These are phyloP conservation scores for Pythium graminicola DNA, from an alignment of 352 stramenopile species.

Conservation along the genomic window DNA sequence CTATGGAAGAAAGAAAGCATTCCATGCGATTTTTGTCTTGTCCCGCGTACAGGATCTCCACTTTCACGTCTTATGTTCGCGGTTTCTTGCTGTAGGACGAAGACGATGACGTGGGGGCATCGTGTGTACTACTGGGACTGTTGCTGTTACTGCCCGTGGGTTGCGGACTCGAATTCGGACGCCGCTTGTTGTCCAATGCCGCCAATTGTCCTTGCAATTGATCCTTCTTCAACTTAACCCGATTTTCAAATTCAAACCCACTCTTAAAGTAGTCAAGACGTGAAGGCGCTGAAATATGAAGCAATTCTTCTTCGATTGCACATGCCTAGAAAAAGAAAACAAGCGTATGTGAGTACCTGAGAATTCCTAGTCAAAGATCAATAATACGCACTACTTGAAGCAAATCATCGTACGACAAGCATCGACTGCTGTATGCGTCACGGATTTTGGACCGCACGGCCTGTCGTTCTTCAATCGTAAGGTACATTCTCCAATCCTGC, in stretches of 20 bases:
- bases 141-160: constrained; percentile 35
- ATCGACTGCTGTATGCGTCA: constrained; percentile 80
- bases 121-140: constrained; percentile 29
- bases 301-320: constrained; percentile 84
- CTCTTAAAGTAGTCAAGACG: constrained; percentile 89
- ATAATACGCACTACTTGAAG: constrained; percentile 69
- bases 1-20: constrained; percentile 4
- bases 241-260: constrained; percentile 88
- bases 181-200: constrained; percentile 71
- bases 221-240: constrained; percentile 86
- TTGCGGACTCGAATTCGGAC: constrained; percentile 33
- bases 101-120: constrained; percentile 34
- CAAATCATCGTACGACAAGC: constrained; percentile 81
- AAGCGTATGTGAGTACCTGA: background rate
- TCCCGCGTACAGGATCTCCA: no score
- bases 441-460: constrained; percentile 83
- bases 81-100: constrained; percentile 53
- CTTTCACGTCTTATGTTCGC: constrained; percentile 17
- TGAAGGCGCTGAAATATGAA: constrained; percentile 84
- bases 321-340: constrained; percentile 41
- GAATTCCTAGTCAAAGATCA: background rate
- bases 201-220: constrained; percentile 80
- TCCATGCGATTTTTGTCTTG: no score
- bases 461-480: constrained; percentile 88
- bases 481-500: constrained; percentile 86